Evolutionary conservation across 1,284 basidiomycete genomes (phyloP), one percentile per base, ranked within the genome.

Genomic region (Tranzscheliella williamsii): DNA sequence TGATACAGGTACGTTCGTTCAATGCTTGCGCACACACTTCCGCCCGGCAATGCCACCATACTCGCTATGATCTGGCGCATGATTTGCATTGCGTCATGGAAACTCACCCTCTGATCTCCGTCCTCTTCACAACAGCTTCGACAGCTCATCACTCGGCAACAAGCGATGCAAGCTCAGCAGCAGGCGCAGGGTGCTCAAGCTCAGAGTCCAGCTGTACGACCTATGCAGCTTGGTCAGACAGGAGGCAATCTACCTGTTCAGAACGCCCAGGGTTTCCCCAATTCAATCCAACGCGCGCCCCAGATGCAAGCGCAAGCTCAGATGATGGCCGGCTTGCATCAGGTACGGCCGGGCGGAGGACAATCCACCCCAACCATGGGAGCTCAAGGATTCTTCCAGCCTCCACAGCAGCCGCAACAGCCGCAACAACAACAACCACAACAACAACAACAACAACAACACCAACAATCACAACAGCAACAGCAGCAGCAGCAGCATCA

Each of bases 121-220:
- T 29, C 27, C 27, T 29, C 27, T 29, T n/a, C 9, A 11, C 27
- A n/a, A 31, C 30, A 64, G 61, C 37, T 64, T 35, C 49, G 61
- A 31, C 61, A 64, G 42, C 47, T 57, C 13, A 64, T 64, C 46
- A 53, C 55, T 15, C 46, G 65, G 22, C 65, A 55, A 31, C 65
- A 58, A 38, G 52, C 53, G 12, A 62, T 63, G 51, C 64, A 67
- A 23, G 57, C 66, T 20, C 67, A 70, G 44, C 67, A 70, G 38
- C 53, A 54, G 35, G 52, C 50, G 33, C 52, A 53, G 34, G 50
- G 44, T 30, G 45, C 54, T 2, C 64, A 62, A 24, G 58, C 49
- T 24, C 65, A 68, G 34, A 64, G 58, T 26, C 20, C 38, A 11
- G 45, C 45, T 16, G 47, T 48, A 12, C 44, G 61, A 24, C 55